Percentiles rank a stretch among this genome's conserved stretches.
phyloP scores from a whole-genome alignment of 129 eudicot species.

The Flaveria trinervia region DNA sequence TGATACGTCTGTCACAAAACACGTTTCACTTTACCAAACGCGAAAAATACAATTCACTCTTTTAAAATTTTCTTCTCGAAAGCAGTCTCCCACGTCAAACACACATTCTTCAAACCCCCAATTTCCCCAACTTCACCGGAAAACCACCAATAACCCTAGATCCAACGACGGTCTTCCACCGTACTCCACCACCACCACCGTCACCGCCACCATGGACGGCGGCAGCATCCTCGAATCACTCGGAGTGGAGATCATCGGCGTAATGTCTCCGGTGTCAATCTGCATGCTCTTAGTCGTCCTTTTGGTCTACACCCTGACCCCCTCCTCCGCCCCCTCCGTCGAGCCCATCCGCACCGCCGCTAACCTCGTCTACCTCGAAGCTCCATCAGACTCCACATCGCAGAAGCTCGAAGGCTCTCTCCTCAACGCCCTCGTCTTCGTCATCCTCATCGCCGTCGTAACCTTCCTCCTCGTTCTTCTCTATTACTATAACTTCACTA shows the following conservation, averaged over 20 bases:
- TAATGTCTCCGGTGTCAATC: constrained; percentile 91
- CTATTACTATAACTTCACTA: constrained; percentile 81
- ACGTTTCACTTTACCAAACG: too few species aligned
- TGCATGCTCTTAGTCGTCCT: constrained; percentile 95
- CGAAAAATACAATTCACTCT: too few species aligned
- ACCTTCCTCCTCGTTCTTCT: constrained; percentile 85
- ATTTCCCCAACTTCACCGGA: constrained; percentile 10
- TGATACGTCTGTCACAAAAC: too few species aligned
- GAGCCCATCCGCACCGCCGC: constrained; percentile 88
- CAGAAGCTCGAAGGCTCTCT: constrained; percentile 81
- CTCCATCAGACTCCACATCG: constrained; percentile 63
- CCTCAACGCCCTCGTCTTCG: constrained; percentile 79
- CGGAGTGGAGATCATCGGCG: constrained; percentile 78
- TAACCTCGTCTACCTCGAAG: constrained; percentile 78
- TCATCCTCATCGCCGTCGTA: constrained; percentile 65
- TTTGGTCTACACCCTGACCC: constrained; percentile 64
- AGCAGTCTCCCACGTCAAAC: too few species aligned
- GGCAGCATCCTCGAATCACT: constrained; percentile 70
- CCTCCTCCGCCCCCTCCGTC: constrained; percentile 40
- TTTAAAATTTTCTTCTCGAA: too few species aligned
- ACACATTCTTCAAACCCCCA: neutral
- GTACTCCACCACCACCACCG: neutral
- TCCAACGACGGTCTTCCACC: constrained; percentile 2
- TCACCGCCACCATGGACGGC: constrained; percentile 49
- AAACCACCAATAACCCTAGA: constrained; percentile 25